These are phyloP conservation scores for Panicum miliaceum DNA, from an alignment of 176 grass and related monocot species.

Conservation along the genomic window DNA sequence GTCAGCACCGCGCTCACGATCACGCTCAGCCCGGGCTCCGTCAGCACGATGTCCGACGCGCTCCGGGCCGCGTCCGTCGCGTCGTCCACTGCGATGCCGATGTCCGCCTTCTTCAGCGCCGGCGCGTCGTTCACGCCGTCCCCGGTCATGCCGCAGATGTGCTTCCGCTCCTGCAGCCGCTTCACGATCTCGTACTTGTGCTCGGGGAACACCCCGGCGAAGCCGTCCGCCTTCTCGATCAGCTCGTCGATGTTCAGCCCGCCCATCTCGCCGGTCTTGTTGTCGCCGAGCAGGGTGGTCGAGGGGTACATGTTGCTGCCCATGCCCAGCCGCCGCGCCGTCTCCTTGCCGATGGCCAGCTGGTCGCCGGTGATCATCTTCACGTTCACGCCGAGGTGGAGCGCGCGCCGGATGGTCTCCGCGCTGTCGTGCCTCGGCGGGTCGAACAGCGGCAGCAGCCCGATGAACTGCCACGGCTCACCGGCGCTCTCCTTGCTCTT, in stretches of 20 bases:
- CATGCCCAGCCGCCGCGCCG: slow-evolving; percentile 80
- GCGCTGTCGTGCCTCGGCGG: slow-evolving; percentile 93
- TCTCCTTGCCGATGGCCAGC: slow-evolving; percentile 95
- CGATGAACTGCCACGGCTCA: slow-evolving; percentile 80
- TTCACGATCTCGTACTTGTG: slow-evolving; percentile 99
- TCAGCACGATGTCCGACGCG: slow-evolving; percentile 97
- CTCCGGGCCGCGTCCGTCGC: slow-evolving; percentile 85
- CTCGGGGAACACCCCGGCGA: slow-evolving; percentile 92
- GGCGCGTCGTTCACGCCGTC: slow-evolving; percentile 98
- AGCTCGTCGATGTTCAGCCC: slow-evolving; percentile 79
- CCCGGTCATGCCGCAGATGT: slow-evolving; percentile 98
- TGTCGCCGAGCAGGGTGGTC: slow-evolving; percentile 77
- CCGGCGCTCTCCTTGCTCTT: slow-evolving; percentile 74
- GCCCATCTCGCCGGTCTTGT: slow-evolving; percentile 53
- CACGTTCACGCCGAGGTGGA: slow-evolving; percentile 84
- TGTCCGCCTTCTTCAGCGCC: slow-evolving; percentile 96
- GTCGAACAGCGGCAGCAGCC: slow-evolving; percentile 82
- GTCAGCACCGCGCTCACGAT: slow-evolving; percentile 96
- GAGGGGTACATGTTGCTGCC: slow-evolving; percentile 98
- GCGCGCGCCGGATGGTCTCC: slow-evolving; percentile 88
- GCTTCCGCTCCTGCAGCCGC: slow-evolving; percentile 92
- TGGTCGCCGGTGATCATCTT: slow-evolving; percentile 99
- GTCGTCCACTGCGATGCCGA: slow-evolving; percentile 91
- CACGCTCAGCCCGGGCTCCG: slow-evolving; percentile 95
- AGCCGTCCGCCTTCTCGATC: slow-evolving; percentile 97